Conservation (phyloP, 176 grass and related monocot genomes). For the Raddia distichophylla region DNA sequence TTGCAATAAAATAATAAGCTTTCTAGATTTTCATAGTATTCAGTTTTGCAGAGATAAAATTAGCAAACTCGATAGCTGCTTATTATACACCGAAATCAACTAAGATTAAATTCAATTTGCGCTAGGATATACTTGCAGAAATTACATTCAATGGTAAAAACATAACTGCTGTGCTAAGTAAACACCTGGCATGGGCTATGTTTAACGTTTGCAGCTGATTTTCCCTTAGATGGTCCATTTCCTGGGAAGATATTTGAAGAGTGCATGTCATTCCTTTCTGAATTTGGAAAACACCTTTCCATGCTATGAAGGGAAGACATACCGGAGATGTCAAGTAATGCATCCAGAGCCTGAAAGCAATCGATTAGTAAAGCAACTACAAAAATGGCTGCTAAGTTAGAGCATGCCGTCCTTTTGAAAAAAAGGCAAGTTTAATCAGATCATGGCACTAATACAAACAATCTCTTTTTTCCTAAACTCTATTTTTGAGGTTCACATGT, state of each 20-base stretch:
- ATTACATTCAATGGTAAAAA: constrained; percentile 3
- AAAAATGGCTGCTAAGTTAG: constrained; percentile 14
- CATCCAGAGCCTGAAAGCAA: constrained; percentile 73
- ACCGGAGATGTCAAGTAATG: constrained; percentile 76
- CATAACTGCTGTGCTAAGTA: constrained; percentile 17
- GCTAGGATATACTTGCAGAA: not conserved
- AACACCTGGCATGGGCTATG: constrained; percentile 62
- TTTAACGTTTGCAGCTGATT: constrained; percentile 17
- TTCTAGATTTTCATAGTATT: not conserved
- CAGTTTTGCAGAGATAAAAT: not conserved
- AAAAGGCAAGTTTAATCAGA: not conserved
- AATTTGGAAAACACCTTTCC: constrained; percentile 33
- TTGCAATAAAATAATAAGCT: constrained; percentile 17
- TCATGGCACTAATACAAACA: not conserved
- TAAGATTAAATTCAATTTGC: not conserved
- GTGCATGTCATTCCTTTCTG: constrained; percentile 21
- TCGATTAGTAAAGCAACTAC: constrained; percentile 33
- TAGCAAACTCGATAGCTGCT: not conserved
- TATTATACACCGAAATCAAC: constrained; percentile 14
- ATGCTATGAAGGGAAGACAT: constrained; percentile 36
- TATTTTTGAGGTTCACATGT: not conserved
- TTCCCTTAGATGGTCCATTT: constrained; percentile 43
- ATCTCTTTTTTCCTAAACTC: not conserved
- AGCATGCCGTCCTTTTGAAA: not conserved
- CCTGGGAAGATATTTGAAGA: constrained; percentile 40